Evolutionary conservation across 78 protist species (phyloP), one percentile per base, ranked within the genome.

Genomic region (Paratrimastix pyriformis): DNA sequence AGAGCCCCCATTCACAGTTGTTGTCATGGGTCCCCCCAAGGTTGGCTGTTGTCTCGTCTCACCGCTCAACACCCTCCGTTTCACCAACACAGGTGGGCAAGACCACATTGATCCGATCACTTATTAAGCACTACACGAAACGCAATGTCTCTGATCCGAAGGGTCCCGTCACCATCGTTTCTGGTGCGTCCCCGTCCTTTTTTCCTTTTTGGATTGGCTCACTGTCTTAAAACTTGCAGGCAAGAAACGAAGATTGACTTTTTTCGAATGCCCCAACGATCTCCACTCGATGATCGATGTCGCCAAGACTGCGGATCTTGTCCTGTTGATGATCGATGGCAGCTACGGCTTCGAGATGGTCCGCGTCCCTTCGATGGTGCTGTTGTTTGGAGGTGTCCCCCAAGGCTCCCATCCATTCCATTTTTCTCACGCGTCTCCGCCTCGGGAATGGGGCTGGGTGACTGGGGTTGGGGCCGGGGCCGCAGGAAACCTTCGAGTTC

Each of bases 401-500:
- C n/a, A n/a, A n/a, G n/a, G n/a, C n/a, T n/a, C n/a, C n/a, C n/a
- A n/a, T 76, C 50, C 21, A 1, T 54, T 26, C 18, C 59, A 3
- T 45, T 0, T 45, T 13, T 35, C 52, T 46, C 52, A 46, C 11
- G 52, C 52, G 8, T 11, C 4, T 7, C 48, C 48, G 48, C 48
- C 48, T 7, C 48, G 48, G 24, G 48, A n/a, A n/a, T n/a, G n/a
- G n/a, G n/a, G n/a, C n/a, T n/a, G n/a, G n/a, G n/a, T n/a, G n/a
- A n/a, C n/a, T n/a, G n/a, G n/a, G n/a, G n/a, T n/a, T n/a, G n/a
- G n/a, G n/a, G n/a, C n/a, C 48, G 24, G 24, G 24, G 48, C 48
- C 48, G 60, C 72, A 80, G 92, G 99, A 97, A 74, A 92, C 96
- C 3, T 96, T 97, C 54, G 99, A 97, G 82, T 95, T 96, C 70